Base-by-base conservation (phyloP, 2,329 filamentous ascomycete genomes). In the Massarina eburnea region DNA sequence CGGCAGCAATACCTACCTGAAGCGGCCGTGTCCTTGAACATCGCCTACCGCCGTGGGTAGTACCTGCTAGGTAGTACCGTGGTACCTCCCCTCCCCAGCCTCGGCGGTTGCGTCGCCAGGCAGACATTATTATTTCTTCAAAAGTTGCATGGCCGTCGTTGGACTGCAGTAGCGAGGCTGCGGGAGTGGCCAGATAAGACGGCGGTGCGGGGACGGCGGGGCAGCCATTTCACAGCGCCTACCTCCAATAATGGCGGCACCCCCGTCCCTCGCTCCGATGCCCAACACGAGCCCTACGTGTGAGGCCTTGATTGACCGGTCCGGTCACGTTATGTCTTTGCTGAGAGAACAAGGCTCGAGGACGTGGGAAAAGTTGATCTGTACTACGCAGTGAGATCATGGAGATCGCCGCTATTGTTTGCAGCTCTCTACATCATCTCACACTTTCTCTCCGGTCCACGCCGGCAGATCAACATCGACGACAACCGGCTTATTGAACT, bases 401-500 rank as follows among this genome's bases (percentile, higher is more conserved):
- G 34, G 37, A 41, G 37, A 46, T 47, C 34, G 45, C 34, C 38
- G 42, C 38, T 43, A 41, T 38, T 41, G 41, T 51, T 39, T 55
- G 58, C 53, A 48, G 35, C 38, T 37, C 7, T 34, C 51, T 51
- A 56, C 43, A 51, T 57, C 49, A 55, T 49, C 43, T 33, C 3
- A 37, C 47, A 43, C 49, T 43, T 30, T 32, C 24, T 40, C 49
- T 24, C 58, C 59, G 39, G 68, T 63, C 74, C 77, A 81, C 17
- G 84, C 73, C 0, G 85, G 85, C 49, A 94, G 72, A 54, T 91
- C 83, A 22, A 95, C 62, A 64, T 95, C 89, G 10, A 95, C 83
- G n/a, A 95, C 85, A 55, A 95, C 86, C 17, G 89, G 85, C 64
- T 91, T 88, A 68, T 91, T 84, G 70, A 88, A 83, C 10, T 42